Percentiles rank a stretch among this genome's conserved stretches.
phyloP scores from a whole-genome alignment of 2,329 filamentous ascomycete species.

The Ophiocordyceps polyrhachis-furcata region DNA sequence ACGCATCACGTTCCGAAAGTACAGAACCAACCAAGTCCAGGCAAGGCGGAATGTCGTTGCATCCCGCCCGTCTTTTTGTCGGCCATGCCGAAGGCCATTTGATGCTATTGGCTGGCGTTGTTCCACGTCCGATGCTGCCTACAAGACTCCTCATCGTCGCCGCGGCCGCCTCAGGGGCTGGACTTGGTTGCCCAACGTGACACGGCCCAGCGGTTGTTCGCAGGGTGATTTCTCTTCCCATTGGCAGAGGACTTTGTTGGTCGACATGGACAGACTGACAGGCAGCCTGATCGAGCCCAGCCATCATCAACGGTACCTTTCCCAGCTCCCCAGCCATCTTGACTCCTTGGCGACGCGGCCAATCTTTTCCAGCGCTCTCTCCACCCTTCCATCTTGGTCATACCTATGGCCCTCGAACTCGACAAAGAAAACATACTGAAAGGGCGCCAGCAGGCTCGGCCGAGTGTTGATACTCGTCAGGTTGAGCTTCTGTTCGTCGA shows the following conservation, averaged over 20 bases:
- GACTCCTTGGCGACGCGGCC: slow-evolving; percentile 37
- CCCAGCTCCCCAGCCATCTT: slow-evolving; percentile 56
- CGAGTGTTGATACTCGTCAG: slow-evolving; percentile 80
- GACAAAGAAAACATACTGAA: slow-evolving; percentile 90
- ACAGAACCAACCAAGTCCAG: not conserved
- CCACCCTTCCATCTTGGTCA: slow-evolving; percentile 36
- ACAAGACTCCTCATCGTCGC: not conserved
- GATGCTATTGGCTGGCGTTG: not conserved
- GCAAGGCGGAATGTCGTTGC: not conserved
- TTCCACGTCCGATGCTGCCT: not conserved
- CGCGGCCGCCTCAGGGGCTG: not conserved
- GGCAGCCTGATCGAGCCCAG: not conserved
- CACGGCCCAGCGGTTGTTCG: not conserved
- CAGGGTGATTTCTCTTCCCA: not conserved
- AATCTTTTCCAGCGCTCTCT: slow-evolving; percentile 40
- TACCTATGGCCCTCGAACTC: slow-evolving; percentile 54
- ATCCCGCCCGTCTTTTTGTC: not conserved
- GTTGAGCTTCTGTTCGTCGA: slow-evolving; percentile 55
- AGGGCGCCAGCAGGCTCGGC: slow-evolving; percentile 54
- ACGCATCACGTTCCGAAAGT: not conserved
- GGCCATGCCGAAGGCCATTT: not conserved
- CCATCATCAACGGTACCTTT: slow-evolving; percentile 13
- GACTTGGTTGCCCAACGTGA: not conserved
- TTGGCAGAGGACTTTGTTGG: not conserved
- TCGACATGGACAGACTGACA: slow-evolving; percentile 3